These are phyloP conservation scores for Calocera viscosa DNA, from an alignment of 768 basidiomycete genomes.

Conservation along the genomic window DNA sequence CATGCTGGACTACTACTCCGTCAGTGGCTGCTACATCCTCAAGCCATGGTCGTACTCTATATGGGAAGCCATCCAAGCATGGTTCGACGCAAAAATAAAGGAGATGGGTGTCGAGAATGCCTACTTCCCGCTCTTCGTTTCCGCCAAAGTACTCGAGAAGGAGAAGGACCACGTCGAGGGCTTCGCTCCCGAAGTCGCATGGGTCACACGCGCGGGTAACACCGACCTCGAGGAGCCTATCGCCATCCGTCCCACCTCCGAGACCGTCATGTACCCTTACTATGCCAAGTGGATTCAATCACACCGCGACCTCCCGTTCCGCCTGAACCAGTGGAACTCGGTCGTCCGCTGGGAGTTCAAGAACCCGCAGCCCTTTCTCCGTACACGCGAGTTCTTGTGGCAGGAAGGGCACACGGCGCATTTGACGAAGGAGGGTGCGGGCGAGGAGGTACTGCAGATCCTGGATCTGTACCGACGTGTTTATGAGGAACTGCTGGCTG, in stretches of 20 bases:
- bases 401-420: constrained; percentile 98
- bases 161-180: constrained; percentile 99
- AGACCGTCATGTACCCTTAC: constrained; percentile 99
- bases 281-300: constrained; percentile 99
- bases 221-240: constrained; percentile 95
- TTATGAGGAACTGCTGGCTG: constrained; percentile 92
- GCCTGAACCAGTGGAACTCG: constrained; percentile 98
- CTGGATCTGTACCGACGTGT: constrained; percentile 91
- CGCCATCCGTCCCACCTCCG: constrained; percentile 94
- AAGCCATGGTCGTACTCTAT: constrained; percentile 96
- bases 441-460: constrained; percentile 80
- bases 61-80: constrained; percentile 93
- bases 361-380: constrained; percentile 97
- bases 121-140: constrained; percentile 99
- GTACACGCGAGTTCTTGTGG: constrained; percentile 99
- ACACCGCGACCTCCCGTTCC: constrained; percentile 91
- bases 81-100: constrained; percentile 90
- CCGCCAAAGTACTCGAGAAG: constrained; percentile 76
- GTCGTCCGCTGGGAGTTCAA: constrained; percentile 99
- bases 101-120: constrained; percentile 91
- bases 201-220: constrained; percentile 94
- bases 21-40: constrained; percentile 97
- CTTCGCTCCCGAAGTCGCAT: constrained; percentile 99
- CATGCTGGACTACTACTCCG: constrained; percentile 98
- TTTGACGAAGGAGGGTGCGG: constrained; percentile 80